Evolutionary conservation across 1,284 basidiomycete genomes (phyloP).

Genomic region (Taiwanofungus camphoratus): DNA sequence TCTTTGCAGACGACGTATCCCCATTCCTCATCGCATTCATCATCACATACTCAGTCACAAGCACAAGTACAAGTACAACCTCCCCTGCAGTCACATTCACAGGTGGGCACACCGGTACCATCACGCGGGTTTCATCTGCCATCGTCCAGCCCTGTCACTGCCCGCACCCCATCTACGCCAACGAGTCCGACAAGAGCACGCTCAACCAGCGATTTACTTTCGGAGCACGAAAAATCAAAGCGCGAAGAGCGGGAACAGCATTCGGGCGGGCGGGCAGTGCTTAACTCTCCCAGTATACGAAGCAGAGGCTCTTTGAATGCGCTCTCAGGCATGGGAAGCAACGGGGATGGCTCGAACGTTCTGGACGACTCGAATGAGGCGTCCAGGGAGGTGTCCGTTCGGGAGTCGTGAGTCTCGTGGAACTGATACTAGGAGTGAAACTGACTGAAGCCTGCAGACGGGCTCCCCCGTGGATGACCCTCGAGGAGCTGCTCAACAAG

Average conservation of each 20-base stretch:
- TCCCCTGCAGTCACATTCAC: conserved; percentile 1
- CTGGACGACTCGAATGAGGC: conserved; percentile 16
- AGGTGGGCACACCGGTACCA: conserved; percentile 6
- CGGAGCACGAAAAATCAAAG: conserved; percentile 40
- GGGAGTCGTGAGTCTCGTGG: conserved; percentile 27
- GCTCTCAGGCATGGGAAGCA: conserved; percentile 4
- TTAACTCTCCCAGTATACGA: conserved; percentile 11
- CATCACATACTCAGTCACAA: conserved; percentile 21
- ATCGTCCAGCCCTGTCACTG: conserved; percentile 7
- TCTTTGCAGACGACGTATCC: conserved; percentile 4
- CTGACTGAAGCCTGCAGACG: conserved; percentile 33
- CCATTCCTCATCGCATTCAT: conserved; percentile 28
- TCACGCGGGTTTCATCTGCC: conserved; percentile 16
- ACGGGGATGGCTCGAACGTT: conserved; percentile 6
- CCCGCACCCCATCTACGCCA: conserved; percentile 19
- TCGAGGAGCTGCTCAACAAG: conserved; percentile 74
- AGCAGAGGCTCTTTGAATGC: conserved; percentile 19
- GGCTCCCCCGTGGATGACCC: conserved; percentile 62
- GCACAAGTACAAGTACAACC: conserved; percentile 4
- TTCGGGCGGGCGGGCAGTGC: conserved; percentile 10
- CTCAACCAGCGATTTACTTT: conserved; percentile 51
- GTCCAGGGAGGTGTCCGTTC: conserved; percentile 16
- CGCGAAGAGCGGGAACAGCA: conserved; percentile 23
- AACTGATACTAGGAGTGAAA: neutral
- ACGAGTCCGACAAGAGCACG: conserved; percentile 45